phyloP scores from a whole-genome alignment of 495 filamentous ascomycete species.

The Delitschia confertaspora region DNA sequence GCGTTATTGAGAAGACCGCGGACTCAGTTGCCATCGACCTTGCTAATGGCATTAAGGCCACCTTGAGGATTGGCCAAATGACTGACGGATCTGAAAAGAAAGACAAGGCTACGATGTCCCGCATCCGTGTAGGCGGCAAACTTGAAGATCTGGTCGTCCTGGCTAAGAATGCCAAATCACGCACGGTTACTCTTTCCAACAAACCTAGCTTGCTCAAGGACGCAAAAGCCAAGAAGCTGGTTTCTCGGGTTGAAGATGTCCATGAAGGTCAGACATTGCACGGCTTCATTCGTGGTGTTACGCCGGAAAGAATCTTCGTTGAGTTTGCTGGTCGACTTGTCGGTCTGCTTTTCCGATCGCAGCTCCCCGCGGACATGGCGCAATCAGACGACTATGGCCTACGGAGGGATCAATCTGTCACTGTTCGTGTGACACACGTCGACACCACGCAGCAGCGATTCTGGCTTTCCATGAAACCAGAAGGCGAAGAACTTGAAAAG shows the following conservation, averaged over 20 bases:
- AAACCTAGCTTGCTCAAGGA: slow-evolving; percentile 76
- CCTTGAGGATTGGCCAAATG: slow-evolving; percentile 65
- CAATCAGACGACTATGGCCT: slow-evolving; percentile 67
- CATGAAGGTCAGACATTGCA: slow-evolving; percentile 56
- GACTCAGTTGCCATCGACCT: slow-evolving; percentile 73
- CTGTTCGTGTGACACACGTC: slow-evolving; percentile 58
- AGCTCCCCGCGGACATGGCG: slow-evolving; percentile 57
- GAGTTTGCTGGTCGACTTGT: slow-evolving; percentile 70
- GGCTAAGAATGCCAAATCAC: slow-evolving; percentile 63
- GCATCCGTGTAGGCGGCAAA: slow-evolving; percentile 70
- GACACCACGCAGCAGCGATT: slow-evolving; percentile 51
- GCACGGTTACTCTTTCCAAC: slow-evolving; percentile 62
- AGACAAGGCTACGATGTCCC: slow-evolving; percentile 61
- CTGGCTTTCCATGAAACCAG: slow-evolving; percentile 47
- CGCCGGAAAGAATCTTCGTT: slow-evolving; percentile 67
- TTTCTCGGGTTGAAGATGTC: slow-evolving; percentile 58
- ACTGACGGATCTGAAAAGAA: slow-evolving; percentile 73
- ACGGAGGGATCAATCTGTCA: slow-evolving; percentile 59
- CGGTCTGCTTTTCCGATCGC: slow-evolving; percentile 67
- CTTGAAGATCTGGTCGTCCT: slow-evolving; percentile 77
- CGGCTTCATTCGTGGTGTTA: slow-evolving; percentile 82
- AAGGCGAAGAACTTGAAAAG: slow-evolving; percentile 27
- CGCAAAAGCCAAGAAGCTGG: slow-evolving; percentile 53
- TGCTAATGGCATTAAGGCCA: slow-evolving; percentile 61
- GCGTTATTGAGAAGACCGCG: slow-evolving; percentile 74